A percentile compares a stretch with the other conserved stretches of the same genome.
These are phyloP conservation scores for Sanguinoderma infundibulare DNA, from an alignment of 1,284 basidiomycete species.

Conservation along the genomic window DNA sequence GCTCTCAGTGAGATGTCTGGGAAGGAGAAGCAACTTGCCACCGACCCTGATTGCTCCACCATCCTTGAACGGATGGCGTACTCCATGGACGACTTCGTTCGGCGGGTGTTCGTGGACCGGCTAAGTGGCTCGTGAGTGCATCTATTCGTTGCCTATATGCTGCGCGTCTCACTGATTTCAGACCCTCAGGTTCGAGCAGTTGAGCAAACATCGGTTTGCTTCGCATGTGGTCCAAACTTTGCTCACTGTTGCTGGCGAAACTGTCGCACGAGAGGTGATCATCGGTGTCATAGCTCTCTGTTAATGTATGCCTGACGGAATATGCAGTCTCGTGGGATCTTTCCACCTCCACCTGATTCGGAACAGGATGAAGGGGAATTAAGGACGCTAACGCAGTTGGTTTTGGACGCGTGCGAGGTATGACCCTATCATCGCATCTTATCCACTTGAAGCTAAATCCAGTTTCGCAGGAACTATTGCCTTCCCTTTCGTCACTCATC, in stretches of 20 bases:
- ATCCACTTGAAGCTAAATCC: constrained; percentile 9
- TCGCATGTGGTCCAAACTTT: constrained; percentile 94
- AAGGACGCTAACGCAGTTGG: constrained; percentile 71
- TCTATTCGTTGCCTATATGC: neutral
- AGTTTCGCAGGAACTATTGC: constrained; percentile 65
- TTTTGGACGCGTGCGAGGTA: constrained; percentile 71
- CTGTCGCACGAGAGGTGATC: constrained; percentile 81
- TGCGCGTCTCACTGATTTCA: constrained; percentile 27
- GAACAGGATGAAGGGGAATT: constrained; percentile 63
- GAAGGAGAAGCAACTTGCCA: constrained; percentile 88
- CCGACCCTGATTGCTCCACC: constrained; percentile 90
- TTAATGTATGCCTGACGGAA: neutral
- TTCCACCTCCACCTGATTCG: constrained; percentile 55
- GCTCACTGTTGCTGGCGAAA: constrained; percentile 73
- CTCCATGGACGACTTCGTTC: constrained; percentile 93
- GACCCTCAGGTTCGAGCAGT: constrained; percentile 59
- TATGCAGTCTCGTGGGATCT: constrained; percentile 61
- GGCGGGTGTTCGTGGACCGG: constrained; percentile 86
- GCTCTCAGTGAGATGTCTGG: constrained; percentile 83
- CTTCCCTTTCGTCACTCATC: constrained; percentile 65
- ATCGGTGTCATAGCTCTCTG: neutral
- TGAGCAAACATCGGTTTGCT: constrained; percentile 84
- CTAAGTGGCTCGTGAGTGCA: constrained; percentile 81
- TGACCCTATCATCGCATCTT: constrained; percentile 26
- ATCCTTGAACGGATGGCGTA: constrained; percentile 87